These are phyloP conservation scores for Paraleonurus japonicus DNA, from an alignment of 257 asterid species.

Conservation along the genomic window DNA sequence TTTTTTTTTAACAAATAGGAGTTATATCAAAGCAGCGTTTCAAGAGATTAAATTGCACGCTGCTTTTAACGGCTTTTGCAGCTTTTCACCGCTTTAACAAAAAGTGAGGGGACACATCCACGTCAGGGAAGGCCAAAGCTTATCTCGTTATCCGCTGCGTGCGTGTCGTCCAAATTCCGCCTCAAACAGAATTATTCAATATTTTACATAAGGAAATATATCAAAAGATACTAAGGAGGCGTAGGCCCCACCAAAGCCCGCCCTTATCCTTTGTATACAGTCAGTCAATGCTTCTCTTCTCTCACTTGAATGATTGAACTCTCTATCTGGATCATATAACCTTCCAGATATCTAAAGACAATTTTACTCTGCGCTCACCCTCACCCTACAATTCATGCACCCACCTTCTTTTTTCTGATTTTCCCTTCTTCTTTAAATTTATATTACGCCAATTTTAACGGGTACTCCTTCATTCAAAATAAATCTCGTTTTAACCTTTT, in stretches of 20 bases:
- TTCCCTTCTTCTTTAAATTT: too few relatives aligned
- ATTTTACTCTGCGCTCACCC: background rate
- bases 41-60: too few relatives aligned
- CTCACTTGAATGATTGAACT: conserved; percentile 28
- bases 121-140: background rate
- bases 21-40: too few relatives aligned
- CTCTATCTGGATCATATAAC: background rate
- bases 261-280: conserved; percentile 20
- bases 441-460: too few relatives aligned
- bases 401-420: background rate
- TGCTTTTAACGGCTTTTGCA: too few relatives aligned
- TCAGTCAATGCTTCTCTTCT: background rate
- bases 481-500: too few relatives aligned
- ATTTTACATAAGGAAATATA: background rate
- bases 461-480: too few relatives aligned
- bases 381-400: background rate
- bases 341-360: conserved; percentile 26
- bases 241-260: conserved; percentile 13
- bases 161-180: conserved; percentile 20
- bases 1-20: too few relatives aligned
- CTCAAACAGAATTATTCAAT: background rate
- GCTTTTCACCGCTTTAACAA: too few relatives aligned
- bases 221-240: background rate
- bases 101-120: conserved; percentile 5
- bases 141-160: conserved; percentile 21